phyloP scores from a whole-genome alignment of 352 stramenopile genomes.

The Peronospora farinosa region DNA sequence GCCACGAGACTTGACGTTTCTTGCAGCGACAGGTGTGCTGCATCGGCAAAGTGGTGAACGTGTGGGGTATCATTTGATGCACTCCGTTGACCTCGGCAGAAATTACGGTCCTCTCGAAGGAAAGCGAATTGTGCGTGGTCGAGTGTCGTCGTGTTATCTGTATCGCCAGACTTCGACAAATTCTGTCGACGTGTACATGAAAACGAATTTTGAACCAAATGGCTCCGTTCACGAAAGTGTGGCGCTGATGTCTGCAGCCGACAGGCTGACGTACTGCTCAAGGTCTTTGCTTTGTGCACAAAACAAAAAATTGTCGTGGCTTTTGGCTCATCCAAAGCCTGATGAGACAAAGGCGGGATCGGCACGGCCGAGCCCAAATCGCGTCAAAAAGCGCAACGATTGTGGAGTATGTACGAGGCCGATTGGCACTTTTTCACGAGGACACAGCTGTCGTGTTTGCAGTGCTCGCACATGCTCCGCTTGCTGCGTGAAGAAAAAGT shows the following conservation, averaged over 20 bases:
- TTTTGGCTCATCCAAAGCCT: constrained; percentile 29
- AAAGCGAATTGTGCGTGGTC: constrained; percentile 32
- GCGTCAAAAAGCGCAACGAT: constrained; percentile 21
- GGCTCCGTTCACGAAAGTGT: constrained; percentile 28
- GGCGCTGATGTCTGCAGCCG: constrained; percentile 28
- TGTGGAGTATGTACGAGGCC: constrained; percentile 33
- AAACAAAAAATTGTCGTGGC: constrained; percentile 50
- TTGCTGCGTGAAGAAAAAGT: constrained; percentile 36
- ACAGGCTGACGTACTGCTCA: constrained; percentile 35
- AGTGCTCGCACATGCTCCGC: constrained; percentile 25
- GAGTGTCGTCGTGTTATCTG: constrained; percentile 39
- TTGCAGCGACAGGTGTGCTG: constrained; percentile 42
- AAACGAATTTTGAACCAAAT: constrained; percentile 38
- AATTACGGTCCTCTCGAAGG: constrained; percentile 27
- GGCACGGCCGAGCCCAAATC: constrained; percentile 12
- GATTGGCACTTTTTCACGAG: constrained; percentile 27
- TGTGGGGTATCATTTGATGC: constrained; percentile 51
- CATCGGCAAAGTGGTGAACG: constrained; percentile 36
- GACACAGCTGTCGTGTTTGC: constrained; percentile 30
- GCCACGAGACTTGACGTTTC: constrained; percentile 40
- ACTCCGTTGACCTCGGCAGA: constrained; percentile 37
- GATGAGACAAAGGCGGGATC: constrained; percentile 11
- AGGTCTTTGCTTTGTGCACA: constrained; percentile 32
- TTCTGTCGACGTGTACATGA: constrained; percentile 44
- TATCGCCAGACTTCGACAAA: constrained; percentile 35